Base-by-base conservation (phyloP, 2,329 filamentous ascomycete genomes). In the Aspergillus melleus region DNA sequence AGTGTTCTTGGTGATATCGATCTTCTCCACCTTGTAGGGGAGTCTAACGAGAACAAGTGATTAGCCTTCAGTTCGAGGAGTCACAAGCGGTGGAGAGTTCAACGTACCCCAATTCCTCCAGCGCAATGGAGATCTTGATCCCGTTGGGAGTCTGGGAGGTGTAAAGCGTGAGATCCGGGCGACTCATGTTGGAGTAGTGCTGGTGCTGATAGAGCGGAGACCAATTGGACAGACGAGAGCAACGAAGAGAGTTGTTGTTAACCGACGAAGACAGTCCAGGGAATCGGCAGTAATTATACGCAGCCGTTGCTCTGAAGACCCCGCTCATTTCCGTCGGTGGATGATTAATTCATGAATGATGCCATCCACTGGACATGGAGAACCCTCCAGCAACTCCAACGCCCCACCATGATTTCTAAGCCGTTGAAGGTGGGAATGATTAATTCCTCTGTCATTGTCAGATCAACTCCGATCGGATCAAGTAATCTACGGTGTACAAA, bases 71-170 rank as follows among this genome's bases (percentile, higher is more conserved):
- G 20, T 22, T n/a, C 19, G 12, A 11, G n/a, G 10, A 8, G 39
- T 29, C 8, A 16, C 11, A 60, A 47, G 14, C n/a, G 36, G 50
- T 39, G 30, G n/a, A 16, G 52, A 63, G 24, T 16, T 4, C 29
- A 22, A 50, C 69, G 53, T 66, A 78, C 76, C 88, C 89, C 4
- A 96, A 83, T 78, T 96, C 92, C 78, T 96, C 92, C 16, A 97
- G 80, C 10, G 91, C 84, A 65, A 96, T 96, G 58, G 90, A 92
- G 62, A 91, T 86, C 76, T 96, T 96, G 82, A 95, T 90, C 64
- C 92, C 92, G 77, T 96, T 96, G 50, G 93, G 91, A 54, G 93
- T 96, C 70, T 88, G 84, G 12, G 85, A 83, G 12, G 92, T 96
- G 80, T 95, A 96, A 30, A 96, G 85, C 49, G 88, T 89, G 69